These are phyloP conservation scores for Dactylonectria estremocensis DNA, from an alignment of 2,329 filamentous ascomycete genomes.

Conservation along the genomic window DNA sequence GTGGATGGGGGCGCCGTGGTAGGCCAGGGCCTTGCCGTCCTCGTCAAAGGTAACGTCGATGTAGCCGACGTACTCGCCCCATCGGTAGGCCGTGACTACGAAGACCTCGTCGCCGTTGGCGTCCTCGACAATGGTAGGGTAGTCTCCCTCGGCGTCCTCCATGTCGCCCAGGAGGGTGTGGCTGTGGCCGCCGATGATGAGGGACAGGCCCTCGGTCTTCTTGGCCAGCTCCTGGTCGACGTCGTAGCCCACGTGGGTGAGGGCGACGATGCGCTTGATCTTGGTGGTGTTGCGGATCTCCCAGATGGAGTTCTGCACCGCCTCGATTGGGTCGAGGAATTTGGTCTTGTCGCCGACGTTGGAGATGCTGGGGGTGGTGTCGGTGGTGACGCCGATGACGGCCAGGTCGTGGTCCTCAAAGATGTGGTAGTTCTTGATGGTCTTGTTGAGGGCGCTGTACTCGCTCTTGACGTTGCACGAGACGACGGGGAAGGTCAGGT, in stretches of 20 bases:
- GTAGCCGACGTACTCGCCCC: conserved; percentile 78
- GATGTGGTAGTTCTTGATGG: conserved; percentile 76
- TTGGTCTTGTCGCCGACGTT: conserved; percentile 70
- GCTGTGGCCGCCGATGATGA: conserved; percentile 77
- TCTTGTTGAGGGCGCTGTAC: conserved; percentile 71
- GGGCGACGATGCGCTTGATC: conserved; percentile 75
- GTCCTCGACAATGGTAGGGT: conserved; percentile 75
- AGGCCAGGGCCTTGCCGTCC: conserved; percentile 73
- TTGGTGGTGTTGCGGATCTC: conserved; percentile 73
- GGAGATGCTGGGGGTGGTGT: conserved; percentile 71
- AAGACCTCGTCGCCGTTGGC: conserved; percentile 77
- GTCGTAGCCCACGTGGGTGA: conserved; percentile 78
- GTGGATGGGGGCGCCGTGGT: conserved; percentile 76
- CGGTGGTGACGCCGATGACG: conserved; percentile 75
- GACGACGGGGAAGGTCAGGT: conserved; percentile 76
- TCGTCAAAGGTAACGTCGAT: conserved; percentile 76
- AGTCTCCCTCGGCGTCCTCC: conserved; percentile 70
- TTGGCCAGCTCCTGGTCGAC: conserved; percentile 73
- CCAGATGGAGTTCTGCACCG: conserved; percentile 74
- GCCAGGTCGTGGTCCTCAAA: conserved; percentile 74
- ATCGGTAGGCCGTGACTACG: conserved; percentile 77
- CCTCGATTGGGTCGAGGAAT: conserved; percentile 70
- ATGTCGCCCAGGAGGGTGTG: conserved; percentile 74
- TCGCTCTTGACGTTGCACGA: conserved; percentile 75
- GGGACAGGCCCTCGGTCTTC: conserved; percentile 74